Evolutionary conservation across 2,329 filamentous ascomycete genomes (phyloP).

Genomic region (Fusarium euwallaceae): DNA sequence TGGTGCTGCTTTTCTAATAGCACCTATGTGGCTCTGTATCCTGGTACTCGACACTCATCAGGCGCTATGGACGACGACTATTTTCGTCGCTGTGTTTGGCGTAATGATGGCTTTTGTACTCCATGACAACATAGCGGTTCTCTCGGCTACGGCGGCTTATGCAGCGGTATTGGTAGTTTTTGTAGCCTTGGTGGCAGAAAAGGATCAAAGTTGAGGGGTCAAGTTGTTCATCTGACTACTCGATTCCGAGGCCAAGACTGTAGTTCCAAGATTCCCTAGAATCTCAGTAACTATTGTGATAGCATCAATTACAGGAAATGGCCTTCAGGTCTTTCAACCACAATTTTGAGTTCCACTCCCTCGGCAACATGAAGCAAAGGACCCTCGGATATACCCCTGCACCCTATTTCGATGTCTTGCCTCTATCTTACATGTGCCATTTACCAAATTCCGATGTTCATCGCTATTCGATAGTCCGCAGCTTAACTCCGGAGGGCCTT

Average conservation of each 20-base stretch:
- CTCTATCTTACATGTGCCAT: no score
- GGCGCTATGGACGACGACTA: neutral
- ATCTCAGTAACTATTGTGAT: neutral
- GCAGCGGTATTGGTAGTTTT: neutral
- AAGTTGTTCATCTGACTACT: neutral
- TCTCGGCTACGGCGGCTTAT: neutral
- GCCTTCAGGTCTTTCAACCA: neutral
- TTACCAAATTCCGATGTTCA: neutral
- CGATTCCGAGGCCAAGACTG: neutral
- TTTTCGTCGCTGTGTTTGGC: neutral
- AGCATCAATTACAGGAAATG: neutral
- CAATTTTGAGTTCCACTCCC: neutral
- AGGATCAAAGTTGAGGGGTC: neutral
- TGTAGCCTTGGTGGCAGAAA: neutral
- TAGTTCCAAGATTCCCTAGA: neutral
- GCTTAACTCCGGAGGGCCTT: constrained; percentile 1
- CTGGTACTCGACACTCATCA: neutral
- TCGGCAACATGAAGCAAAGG: neutral
- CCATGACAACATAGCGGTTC: neutral
- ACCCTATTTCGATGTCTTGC: no score
- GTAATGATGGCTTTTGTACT: neutral
- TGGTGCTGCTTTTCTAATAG: neutral
- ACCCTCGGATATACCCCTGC: no score
- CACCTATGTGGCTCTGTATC: neutral
- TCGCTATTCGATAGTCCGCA: neutral